Conservation (phyloP, 768 basidiomycete species). For the Tephrocybe sp. region DNA sequence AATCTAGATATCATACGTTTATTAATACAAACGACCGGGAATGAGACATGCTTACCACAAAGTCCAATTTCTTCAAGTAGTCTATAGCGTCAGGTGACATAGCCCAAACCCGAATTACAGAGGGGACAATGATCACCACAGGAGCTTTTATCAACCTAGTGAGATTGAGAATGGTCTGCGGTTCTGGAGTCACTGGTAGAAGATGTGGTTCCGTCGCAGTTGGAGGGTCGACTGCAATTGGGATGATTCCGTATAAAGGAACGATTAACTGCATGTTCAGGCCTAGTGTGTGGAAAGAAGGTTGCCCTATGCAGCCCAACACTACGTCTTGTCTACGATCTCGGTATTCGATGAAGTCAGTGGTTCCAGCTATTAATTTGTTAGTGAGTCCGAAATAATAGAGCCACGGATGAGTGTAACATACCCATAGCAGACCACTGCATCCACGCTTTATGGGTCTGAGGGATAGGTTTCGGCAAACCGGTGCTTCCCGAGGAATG, state of each 20-base stretch:
- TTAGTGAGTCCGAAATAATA: not conserved
- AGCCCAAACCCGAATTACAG: slow-evolving; percentile 27
- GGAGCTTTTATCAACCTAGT: slow-evolving; percentile 17
- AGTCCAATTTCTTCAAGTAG: slow-evolving; percentile 20
- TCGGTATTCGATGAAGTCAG: slow-evolving; percentile 2
- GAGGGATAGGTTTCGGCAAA: slow-evolving; percentile 31
- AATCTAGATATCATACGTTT: slow-evolving; percentile 12
- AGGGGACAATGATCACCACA: slow-evolving; percentile 23
- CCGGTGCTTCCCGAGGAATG: slow-evolving; percentile 41
- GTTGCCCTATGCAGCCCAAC: slow-evolving; percentile 26
- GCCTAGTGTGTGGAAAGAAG: slow-evolving; percentile 29
- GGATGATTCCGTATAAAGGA: slow-evolving; percentile 18
- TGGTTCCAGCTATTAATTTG: slow-evolving; percentile 3
- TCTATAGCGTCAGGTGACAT: slow-evolving; percentile 20
- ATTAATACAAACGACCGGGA: not conserved
- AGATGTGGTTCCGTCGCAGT: slow-evolving; percentile 8
- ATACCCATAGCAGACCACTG: slow-evolving; percentile 23
- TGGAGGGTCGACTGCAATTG: slow-evolving; percentile 25
- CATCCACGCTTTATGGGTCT: slow-evolving; percentile 17
- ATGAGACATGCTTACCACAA: slow-evolving; percentile 22
- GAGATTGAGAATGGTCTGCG: slow-evolving; percentile 28
- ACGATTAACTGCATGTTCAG: slow-evolving; percentile 20
- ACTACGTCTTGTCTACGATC: not conserved
- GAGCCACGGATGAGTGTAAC: slow-evolving; percentile 5
- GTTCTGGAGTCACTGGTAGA: slow-evolving; percentile 29